phyloP scores from a whole-genome alignment of 495 filamentous ascomycete genomes.

The Penicillium ochrochloron region DNA sequence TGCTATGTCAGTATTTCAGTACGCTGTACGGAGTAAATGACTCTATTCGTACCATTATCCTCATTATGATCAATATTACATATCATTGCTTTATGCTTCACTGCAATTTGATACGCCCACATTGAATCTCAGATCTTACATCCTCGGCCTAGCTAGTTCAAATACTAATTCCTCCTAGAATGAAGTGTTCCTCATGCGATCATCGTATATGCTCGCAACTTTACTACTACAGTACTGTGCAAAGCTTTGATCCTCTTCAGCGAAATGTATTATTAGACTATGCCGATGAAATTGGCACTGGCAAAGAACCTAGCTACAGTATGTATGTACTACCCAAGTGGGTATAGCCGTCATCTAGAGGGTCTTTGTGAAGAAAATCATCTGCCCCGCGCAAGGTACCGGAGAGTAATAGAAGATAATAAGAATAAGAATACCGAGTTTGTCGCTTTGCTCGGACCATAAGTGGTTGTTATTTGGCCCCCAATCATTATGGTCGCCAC shows the following conservation, averaged over 20 bases:
- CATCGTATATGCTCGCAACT: neutral
- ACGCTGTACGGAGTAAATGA: neutral
- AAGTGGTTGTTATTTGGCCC: constrained; percentile 4
- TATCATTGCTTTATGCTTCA: neutral
- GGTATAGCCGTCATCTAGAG: constrained; percentile 1
- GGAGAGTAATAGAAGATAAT: neutral
- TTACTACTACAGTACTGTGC: neutral
- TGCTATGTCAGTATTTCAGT: neutral
- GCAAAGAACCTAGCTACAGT: constrained; percentile 4
- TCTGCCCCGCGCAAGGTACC: constrained; percentile 22
- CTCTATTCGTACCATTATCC: too few species aligned
- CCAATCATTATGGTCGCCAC: constrained; percentile 3
- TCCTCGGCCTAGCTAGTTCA: neutral
- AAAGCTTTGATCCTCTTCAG: neutral
- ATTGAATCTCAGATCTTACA: neutral
- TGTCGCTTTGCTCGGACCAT: neutral
- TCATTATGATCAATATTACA: too few species aligned
- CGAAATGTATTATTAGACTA: neutral
- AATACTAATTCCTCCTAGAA: neutral
- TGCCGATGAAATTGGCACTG: neutral
- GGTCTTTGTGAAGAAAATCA: constrained; percentile 24
- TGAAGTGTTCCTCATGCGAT: too few species aligned
- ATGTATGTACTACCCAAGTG: neutral
- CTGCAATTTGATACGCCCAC: neutral
- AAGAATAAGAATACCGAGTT: neutral